A percentile compares a stretch with the other conserved stretches of the same genome.
Conservation (phyloP, 345 rosid species). For the Raphanus raphanistrum region DNA sequence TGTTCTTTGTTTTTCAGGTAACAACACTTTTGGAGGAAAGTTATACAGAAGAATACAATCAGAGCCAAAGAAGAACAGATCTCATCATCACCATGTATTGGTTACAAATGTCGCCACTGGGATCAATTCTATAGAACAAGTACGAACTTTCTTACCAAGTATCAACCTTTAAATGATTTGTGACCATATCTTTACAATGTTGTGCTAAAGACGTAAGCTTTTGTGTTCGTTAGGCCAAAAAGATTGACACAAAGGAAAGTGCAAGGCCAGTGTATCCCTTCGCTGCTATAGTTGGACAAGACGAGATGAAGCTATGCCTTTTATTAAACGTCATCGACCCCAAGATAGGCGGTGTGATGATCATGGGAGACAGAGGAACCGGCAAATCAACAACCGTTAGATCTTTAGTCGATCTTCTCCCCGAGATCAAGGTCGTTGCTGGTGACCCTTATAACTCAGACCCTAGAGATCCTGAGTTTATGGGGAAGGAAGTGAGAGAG, state of each 20-base stretch:
- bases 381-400: conserved; percentile 89
- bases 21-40: conserved; percentile 19
- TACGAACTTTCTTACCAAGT: conserved; percentile 23
- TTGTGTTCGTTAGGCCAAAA: conserved; percentile 43
- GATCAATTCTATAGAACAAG: conserved; percentile 63
- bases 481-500: conserved; percentile 88
- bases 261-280: conserved; percentile 92
- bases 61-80: conserved; percentile 51
- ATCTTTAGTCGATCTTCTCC: conserved; percentile 84
- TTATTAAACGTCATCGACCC: conserved; percentile 90
- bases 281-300: conserved; percentile 95
- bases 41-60: conserved; percentile 36
- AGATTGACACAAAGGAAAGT: conserved; percentile 57
- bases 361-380: conserved; percentile 96
- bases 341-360: conserved; percentile 95
- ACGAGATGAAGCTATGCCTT: conserved; percentile 95
- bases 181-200: background rate
- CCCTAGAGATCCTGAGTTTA: conserved; percentile 82
- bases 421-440: conserved; percentile 70
- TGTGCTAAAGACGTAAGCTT: background rate
- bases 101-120: conserved; percentile 73
- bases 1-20: conserved; percentile 40
- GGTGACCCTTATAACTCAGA: conserved; percentile 94
- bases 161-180: conserved; percentile 21
- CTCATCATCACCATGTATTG: conserved; percentile 44